Conservation (phyloP, 2,329 filamentous ascomycete species). For the Fusarium kyushuense region DNA sequence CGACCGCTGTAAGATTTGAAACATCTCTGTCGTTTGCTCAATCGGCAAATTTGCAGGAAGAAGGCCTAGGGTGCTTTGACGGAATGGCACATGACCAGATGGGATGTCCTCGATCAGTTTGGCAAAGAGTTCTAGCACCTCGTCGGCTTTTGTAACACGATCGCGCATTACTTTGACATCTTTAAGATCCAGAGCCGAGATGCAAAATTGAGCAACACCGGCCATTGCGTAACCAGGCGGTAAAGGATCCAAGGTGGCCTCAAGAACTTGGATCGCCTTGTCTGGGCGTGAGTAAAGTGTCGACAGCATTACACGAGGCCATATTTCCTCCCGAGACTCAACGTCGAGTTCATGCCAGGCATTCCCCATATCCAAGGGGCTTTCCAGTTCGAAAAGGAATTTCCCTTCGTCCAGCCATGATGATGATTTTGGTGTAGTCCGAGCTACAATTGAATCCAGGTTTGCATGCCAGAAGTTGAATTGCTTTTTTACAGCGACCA, state of each 20-base stretch:
- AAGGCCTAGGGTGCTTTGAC: slow-evolving; percentile 55
- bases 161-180: slow-evolving; percentile 38
- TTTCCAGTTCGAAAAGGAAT: slow-evolving; percentile 50
- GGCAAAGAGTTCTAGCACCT: slow-evolving; percentile 47
- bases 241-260: slow-evolving; percentile 54
- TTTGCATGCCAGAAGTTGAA: slow-evolving; percentile 51
- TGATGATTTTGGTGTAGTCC: slow-evolving; percentile 32
- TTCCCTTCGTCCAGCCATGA: slow-evolving; percentile 47
- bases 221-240: slow-evolving; percentile 55
- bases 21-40: slow-evolving; percentile 53
- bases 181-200: slow-evolving; percentile 38
- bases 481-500: slow-evolving; percentile 33
- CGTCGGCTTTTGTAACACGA: slow-evolving; percentile 45
- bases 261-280: slow-evolving; percentile 51
- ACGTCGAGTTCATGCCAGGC: slow-evolving; percentile 51
- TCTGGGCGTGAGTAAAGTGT: slow-evolving; percentile 51
- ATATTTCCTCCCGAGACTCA: slow-evolving; percentile 45
- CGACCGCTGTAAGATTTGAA: slow-evolving; percentile 50
- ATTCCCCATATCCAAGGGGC: slow-evolving; percentile 49
- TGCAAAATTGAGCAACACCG: slow-evolving; percentile 53
- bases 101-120: slow-evolving; percentile 50
- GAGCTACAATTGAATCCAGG: slow-evolving; percentile 39
- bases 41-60: slow-evolving; percentile 48
- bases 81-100: slow-evolving; percentile 51
- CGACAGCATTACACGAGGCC: slow-evolving; percentile 54